These are phyloP conservation scores for Neurospora sp. DNA, from an alignment of 495 filamentous ascomycete species.

Conservation along the genomic window DNA sequence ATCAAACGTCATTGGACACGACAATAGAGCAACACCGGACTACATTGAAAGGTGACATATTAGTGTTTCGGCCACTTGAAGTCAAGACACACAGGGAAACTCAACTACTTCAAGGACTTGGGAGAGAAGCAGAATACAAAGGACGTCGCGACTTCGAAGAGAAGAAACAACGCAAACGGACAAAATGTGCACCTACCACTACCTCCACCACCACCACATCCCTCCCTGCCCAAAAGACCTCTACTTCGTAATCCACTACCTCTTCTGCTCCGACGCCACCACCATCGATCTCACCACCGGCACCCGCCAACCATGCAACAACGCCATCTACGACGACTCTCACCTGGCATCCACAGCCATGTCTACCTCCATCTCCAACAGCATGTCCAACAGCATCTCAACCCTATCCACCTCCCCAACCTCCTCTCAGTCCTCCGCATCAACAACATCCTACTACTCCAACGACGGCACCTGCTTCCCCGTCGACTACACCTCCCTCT, in stretches of 20 bases:
- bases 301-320: constrained; percentile 9
- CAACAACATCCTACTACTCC: not conserved
- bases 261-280: constrained; percentile 25
- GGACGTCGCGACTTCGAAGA: not conserved
- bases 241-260: constrained; percentile 32
- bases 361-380: not conserved
- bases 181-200: constrained; percentile 13
- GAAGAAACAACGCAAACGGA: not conserved
- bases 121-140: not conserved
- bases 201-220: constrained; percentile 26
- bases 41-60: not conserved
- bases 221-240: constrained; percentile 26
- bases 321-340: constrained; percentile 15
- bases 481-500: not conserved
- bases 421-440: not conserved
- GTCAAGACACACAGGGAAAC: not conserved
- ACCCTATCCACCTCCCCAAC: not conserved
- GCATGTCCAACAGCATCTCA: not conserved
- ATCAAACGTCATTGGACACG: not conserved
- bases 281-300: constrained; percentile 9
- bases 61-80: not conserved
- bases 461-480: not conserved
- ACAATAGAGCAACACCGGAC: not conserved
- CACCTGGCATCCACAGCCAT: not conserved
- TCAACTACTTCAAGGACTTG: not conserved